Conservation (phyloP, 768 basidiomycete species). For the Hemileccinum rubropunctum region DNA sequence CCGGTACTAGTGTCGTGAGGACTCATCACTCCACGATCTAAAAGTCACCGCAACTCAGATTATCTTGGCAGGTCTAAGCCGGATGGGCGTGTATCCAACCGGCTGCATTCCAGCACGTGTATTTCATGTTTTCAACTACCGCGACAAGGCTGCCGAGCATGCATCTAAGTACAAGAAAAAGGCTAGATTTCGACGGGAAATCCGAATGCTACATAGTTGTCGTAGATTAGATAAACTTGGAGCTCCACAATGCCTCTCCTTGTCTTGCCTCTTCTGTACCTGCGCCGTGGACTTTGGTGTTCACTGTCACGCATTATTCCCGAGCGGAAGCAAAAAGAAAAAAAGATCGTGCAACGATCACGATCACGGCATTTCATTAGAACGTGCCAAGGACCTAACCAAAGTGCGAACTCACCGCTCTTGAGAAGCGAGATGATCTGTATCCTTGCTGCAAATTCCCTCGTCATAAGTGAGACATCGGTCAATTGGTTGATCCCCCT, state of each 20-base stretch:
- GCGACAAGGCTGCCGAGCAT: no score
- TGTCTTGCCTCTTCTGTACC: constrained; percentile 50
- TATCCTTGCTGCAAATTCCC: constrained; percentile 52
- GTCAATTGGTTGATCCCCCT: constrained; percentile 49
- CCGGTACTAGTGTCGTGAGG: no score
- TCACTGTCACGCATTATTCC: constrained; percentile 32
- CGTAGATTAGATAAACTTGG: constrained; percentile 42
- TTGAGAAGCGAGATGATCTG: constrained; percentile 54
- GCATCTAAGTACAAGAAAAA: no score
- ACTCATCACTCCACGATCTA: no score
- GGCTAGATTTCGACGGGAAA: background rate
- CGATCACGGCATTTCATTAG: constrained; percentile 2
- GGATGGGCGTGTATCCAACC: no score
- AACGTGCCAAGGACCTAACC: background rate
- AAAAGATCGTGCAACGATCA: background rate
- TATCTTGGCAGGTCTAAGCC: no score
- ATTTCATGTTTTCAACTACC: no score
- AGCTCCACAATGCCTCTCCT: constrained; percentile 52
- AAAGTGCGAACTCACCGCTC: constrained; percentile 36
- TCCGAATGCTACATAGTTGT: no score
- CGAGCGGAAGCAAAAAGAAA: background rate
- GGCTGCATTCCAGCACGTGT: no score
- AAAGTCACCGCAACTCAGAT: no score
- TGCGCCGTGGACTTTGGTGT: constrained; percentile 43
- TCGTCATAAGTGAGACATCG: constrained; percentile 49